phyloP scores from a whole-genome alignment of 169 alveolate genomes.

The Babesia bigemina region DNA sequence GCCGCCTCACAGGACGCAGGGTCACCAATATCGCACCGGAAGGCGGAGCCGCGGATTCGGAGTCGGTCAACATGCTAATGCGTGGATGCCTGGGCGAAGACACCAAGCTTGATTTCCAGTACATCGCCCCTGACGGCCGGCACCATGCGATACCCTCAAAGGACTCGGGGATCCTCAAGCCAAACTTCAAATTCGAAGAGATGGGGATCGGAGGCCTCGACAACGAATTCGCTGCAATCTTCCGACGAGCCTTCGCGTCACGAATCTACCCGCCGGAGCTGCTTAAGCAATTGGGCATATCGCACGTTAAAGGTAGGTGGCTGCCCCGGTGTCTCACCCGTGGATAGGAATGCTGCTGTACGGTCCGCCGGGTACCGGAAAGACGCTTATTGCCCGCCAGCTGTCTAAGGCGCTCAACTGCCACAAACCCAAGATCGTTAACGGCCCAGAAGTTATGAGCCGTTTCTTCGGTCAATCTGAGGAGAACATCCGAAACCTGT shows the following conservation, averaged over 20 bases:
- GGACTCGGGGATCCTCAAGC: conserved; percentile 61
- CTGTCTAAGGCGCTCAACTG: conserved; percentile 95
- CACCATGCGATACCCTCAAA: conserved; percentile 46
- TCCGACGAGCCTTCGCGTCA: conserved; percentile 99
- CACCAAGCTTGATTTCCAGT: conserved; percentile 54
- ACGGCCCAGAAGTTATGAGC: conserved; percentile 91
- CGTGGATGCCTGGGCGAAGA: conserved; percentile 43
- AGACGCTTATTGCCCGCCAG: conserved; percentile 99
- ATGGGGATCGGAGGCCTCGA: conserved; percentile 92
- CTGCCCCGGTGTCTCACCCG: neutral
- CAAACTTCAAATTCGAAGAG: conserved; percentile 89
- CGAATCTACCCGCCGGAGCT: conserved; percentile 96
- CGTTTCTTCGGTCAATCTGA: conserved; percentile 99
- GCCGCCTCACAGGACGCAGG: conserved; percentile 3
- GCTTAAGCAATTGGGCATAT: conserved; percentile 95
- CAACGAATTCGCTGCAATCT: conserved; percentile 94
- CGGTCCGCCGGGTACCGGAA: conserved; percentile 99
- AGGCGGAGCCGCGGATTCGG: neutral
- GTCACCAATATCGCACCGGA: conserved; percentile 33
- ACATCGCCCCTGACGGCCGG: conserved; percentile 40
- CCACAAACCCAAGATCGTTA: conserved; percentile 92
- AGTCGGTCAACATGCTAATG: conserved; percentile 54
- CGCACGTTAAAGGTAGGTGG: conserved; percentile 93
- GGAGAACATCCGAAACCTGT: conserved; percentile 95
- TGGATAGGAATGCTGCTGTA: conserved; percentile 90